Evolutionary conservation across 306 rosid genomes (phyloP), one percentile per base, ranked within the genome.

Genomic region (Cicer arietinum): DNA sequence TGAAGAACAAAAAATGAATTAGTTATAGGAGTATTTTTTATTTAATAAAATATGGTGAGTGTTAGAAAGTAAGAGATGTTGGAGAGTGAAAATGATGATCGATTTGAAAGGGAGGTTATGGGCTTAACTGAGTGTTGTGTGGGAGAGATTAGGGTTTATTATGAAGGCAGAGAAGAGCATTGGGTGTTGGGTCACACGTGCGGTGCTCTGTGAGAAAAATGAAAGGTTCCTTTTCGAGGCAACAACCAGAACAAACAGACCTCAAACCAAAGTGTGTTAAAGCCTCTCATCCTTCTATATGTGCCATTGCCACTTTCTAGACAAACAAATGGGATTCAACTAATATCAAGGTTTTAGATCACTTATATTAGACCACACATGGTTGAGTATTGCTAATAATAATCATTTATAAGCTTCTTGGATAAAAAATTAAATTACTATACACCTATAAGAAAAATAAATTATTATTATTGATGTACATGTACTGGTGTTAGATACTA

Each of bases 111-210:
- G 87, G 69, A 74, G 37, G 80, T 84, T 80, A 85, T 83, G 71
- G 89, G 83, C 83, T 58, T 85, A 65, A 70, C 71, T 68, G 20
- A 18, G 20, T 18, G 20, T 0, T 30, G 10, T 25, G 25, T 22
- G 25, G 25, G 16, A 45, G 84, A 72, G 77, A 62, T 82, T 88
- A 73, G 89, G 92, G 93, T 84, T 91, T 77, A 72, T 69, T 61
- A 67, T 42, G 78, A 81, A 64, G 85, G 86, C 88, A 76, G 88
- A 77, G 87, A 70, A 18, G 77, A 79, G 83, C 93, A 84, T 93
- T 81, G 96, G 96, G 85, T 77, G 85, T 74, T 83, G 97, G 88
- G 92, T 84, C 96, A 87, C 98, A 93, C 98, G 93, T 93, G 97
- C 97, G 73, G 54, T 79, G 76, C 84, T 86, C 93, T 85, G 85